Base-by-base conservation (phyloP, 345 rosid species). In the Toxicodendron radicans region DNA sequence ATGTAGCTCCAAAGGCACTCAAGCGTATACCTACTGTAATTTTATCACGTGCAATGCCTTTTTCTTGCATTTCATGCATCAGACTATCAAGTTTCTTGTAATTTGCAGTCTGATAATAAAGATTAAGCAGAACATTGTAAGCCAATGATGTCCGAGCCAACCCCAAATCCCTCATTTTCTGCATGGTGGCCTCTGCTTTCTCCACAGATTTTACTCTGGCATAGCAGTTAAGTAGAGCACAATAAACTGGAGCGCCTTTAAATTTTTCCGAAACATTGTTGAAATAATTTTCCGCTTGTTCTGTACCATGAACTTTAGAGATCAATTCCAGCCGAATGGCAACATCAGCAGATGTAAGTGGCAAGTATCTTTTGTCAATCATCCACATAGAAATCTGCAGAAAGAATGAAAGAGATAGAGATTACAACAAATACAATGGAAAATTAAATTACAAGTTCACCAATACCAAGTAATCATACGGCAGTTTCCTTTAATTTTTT, bases 361-460 rank as follows among this genome's bases (percentile, higher is more conserved):
- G 7, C 2, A 76, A 7, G 32, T 63, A 60, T 66, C 75, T 74
- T 75, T 75, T 74, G 21, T 85, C 85, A 14, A 67, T 78, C 87
- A 87, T 80, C 91, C 91, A 87, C 38, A 48, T 73, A 9, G 83
- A 80, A 45, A 85, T 58, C 89, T 87, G 76, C n/a, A 11, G 43
- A 27, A 58, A 66, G 38, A 49, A 23, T 23, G 52, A 71, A 10
- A 41, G 11, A 9, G 10, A 12, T 24, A 12, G 33, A 41, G 20
- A 41, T 13, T 21, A 58, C 0, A 58, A 1, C 4, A 10, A 3
- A 3, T n/a, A n/a, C n/a, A n/a, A n/a, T 9, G 45, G 17, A 6
- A 43, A 3, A 8, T 17, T 18, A 17, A 58, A 10, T 13, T 10
- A 17, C 7, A 1, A 43, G 14, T 41, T 43, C 48, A 35, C 18